phyloP scores from a whole-genome alignment of 2,329 filamentous ascomycete species.

The Diplocarpon mali region DNA sequence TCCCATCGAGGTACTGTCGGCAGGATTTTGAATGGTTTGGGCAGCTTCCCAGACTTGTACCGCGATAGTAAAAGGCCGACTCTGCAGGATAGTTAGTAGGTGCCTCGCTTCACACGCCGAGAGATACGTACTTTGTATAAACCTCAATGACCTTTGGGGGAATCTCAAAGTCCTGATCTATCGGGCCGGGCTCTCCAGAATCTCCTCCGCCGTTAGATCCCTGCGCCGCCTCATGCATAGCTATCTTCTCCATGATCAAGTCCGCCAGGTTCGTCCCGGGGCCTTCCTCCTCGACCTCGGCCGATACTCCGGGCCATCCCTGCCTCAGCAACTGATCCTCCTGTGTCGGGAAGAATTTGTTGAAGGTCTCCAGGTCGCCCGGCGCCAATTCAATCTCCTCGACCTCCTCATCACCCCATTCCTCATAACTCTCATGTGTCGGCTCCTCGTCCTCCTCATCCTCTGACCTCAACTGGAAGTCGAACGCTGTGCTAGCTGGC shows the following conservation, averaged over 20 bases:
- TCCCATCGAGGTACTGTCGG: slow-evolving; percentile 90
- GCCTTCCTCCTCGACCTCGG: slow-evolving; percentile 33
- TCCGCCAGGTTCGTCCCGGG: slow-evolving; percentile 75
- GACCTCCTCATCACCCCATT: slow-evolving; percentile 65
- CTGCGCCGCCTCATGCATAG: slow-evolving; percentile 69
- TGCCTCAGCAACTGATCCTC: slow-evolving; percentile 33
- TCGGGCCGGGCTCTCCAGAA: slow-evolving; percentile 28
- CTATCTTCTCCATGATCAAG: slow-evolving; percentile 89
- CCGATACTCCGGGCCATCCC: slow-evolving; percentile 19
- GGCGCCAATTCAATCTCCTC: slow-evolving; percentile 69
- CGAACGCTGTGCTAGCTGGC: slow-evolving; percentile 54
- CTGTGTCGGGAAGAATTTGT: slow-evolving; percentile 71
- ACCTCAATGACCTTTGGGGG: slow-evolving; percentile 89
- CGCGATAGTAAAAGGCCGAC: slow-evolving; percentile 80
- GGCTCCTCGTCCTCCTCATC: slow-evolving; percentile 39
- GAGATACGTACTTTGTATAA: slow-evolving; percentile 62
- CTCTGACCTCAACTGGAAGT: slow-evolving; percentile 66
- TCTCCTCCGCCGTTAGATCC: slow-evolving; percentile 27
- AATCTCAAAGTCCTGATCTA: slow-evolving; percentile 74
- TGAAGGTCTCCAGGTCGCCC: slow-evolving; percentile 79
- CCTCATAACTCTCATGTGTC: slow-evolving; percentile 40
- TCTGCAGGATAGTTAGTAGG: slow-evolving; percentile 33
- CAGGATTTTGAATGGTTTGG: slow-evolving; percentile 95
- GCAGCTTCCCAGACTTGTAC: slow-evolving; percentile 92
- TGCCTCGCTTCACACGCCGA: background rate